These are phyloP conservation scores for Ophiostoma tasmaniense DNA, from an alignment of 2,329 filamentous ascomycete genomes.

Conservation along the genomic window DNA sequence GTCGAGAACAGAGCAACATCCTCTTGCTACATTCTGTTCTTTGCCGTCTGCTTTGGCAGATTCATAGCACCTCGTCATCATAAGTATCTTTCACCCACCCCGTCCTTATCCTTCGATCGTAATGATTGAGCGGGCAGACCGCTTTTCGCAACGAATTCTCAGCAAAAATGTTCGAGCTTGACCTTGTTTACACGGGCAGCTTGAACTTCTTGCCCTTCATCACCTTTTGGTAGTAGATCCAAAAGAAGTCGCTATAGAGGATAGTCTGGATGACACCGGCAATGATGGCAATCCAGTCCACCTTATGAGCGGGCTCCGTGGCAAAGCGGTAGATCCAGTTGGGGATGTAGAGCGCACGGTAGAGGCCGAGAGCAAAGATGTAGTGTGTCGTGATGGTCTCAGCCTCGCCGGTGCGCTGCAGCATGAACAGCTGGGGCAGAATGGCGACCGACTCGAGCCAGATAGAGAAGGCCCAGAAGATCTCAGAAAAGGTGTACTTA, in stretches of 20 bases:
- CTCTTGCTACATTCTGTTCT: neutral
- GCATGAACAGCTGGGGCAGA: constrained; percentile 93
- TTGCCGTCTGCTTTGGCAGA: neutral
- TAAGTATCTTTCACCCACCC: neutral
- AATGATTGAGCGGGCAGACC: neutral
- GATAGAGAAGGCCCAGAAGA: constrained; percentile 95
- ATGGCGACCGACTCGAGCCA: constrained; percentile 98
- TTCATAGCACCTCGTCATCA: neutral
- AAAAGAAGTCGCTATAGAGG: constrained; percentile 98
- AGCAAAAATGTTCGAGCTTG: neutral
- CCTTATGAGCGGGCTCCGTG: constrained; percentile 59
- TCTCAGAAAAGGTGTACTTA: constrained; percentile 72
- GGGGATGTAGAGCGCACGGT: constrained; percentile 91
- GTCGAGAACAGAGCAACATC: neutral
- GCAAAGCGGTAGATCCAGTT: constrained; percentile 96
- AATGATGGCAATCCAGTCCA: constrained; percentile 78
- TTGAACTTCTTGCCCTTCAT: constrained; percentile 85
- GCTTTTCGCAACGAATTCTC: neutral
- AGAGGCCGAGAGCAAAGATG: constrained; percentile 83
- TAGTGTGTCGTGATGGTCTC: constrained; percentile 99
- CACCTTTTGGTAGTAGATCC: constrained; percentile 97
- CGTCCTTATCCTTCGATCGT: neutral
- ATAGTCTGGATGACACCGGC: constrained; percentile 90
- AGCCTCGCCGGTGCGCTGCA: constrained; percentile 93
- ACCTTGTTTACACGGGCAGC: constrained; percentile 58